These are phyloP conservation scores for Echites panduratus DNA, from an alignment of 257 asterid species.

Conservation along the genomic window DNA sequence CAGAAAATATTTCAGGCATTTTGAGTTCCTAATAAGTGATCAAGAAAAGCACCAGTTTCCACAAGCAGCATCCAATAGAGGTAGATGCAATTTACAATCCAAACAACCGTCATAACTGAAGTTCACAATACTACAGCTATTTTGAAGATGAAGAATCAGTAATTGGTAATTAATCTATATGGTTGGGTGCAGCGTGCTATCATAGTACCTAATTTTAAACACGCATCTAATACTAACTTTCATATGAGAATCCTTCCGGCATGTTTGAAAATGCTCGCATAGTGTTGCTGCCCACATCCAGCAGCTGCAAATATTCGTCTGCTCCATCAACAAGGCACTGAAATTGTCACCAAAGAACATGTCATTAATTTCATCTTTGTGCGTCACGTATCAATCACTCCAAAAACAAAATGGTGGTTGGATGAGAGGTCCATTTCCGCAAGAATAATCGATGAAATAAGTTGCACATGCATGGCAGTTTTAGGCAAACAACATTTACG, in stretches of 20 bases:
- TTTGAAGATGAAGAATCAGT: not conserved
- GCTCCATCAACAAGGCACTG: constrained; percentile 95
- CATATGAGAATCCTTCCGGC: constrained; percentile 47
- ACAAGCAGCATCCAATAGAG: not conserved
- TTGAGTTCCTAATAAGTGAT: not conserved
- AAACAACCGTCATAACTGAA: not conserved
- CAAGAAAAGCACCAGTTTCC: constrained; percentile 2
- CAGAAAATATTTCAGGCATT: not conserved
- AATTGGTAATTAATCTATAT: no score
- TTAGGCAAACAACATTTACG: not conserved
- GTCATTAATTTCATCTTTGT: not conserved
- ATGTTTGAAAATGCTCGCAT: constrained; percentile 58
- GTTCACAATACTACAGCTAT: not conserved
- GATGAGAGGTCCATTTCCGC: not conserved
- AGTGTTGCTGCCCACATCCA: constrained; percentile 72
- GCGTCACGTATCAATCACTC: not conserved
- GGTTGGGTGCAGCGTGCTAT: not conserved
- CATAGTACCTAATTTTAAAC: not conserved
- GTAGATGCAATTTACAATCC: not conserved
- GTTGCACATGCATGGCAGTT: not conserved
- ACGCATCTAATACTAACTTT: constrained; percentile 20
- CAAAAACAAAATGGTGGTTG: not conserved
- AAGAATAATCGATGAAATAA: not conserved
- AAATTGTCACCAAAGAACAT: not conserved
- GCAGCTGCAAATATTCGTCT: constrained; percentile 85